A percentile compares a stretch with the other conserved stretches of the same genome.
These are phyloP conservation scores for Chrysanthemum makinoi DNA, from an alignment of 129 eudicot species.

Conservation along the genomic window DNA sequence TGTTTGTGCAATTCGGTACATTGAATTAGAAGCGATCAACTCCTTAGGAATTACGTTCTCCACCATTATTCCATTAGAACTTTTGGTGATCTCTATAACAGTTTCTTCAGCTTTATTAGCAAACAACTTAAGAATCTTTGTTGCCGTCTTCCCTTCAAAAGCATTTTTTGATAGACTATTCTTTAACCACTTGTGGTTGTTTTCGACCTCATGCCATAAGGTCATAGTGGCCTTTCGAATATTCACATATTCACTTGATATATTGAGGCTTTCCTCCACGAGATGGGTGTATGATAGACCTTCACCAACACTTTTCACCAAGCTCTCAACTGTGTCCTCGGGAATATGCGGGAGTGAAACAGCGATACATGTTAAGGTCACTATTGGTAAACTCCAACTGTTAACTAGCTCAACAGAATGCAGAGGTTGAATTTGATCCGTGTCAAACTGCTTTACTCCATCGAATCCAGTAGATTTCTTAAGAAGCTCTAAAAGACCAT, in stretches of 20 bases:
- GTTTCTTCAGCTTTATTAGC: neutral
- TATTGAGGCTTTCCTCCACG: conserved; percentile 15
- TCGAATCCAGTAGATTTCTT: neutral
- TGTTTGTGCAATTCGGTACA: conserved; percentile 5
- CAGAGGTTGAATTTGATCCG: neutral
- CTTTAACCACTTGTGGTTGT: neutral
- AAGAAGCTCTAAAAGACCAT: neutral
- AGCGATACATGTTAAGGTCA: conserved; percentile 15
- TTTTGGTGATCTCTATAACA: neutral
- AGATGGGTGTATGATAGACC: conserved; percentile 13
- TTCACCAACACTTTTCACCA: conserved; percentile 17
- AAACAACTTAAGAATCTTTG: neutral
- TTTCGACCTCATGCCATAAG: conserved; percentile 7
- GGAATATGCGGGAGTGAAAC: neutral
- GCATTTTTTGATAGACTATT: neutral
- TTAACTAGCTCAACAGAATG: conserved; percentile 6
- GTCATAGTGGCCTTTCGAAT: neutral
- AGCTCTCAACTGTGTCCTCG: neutral
- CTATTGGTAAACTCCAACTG: conserved; percentile 18
- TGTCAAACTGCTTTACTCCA: neutral
- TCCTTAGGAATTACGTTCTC: conserved; percentile 2
- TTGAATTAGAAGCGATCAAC: neutral
- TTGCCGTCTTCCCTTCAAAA: neutral
- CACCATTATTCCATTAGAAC: neutral
- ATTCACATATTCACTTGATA: neutral